Percentiles rank a stretch among this genome's conserved stretches.
Conservation (phyloP, 2,329 filamentous ascomycete genomes). For the Fusarium sacchari region DNA sequence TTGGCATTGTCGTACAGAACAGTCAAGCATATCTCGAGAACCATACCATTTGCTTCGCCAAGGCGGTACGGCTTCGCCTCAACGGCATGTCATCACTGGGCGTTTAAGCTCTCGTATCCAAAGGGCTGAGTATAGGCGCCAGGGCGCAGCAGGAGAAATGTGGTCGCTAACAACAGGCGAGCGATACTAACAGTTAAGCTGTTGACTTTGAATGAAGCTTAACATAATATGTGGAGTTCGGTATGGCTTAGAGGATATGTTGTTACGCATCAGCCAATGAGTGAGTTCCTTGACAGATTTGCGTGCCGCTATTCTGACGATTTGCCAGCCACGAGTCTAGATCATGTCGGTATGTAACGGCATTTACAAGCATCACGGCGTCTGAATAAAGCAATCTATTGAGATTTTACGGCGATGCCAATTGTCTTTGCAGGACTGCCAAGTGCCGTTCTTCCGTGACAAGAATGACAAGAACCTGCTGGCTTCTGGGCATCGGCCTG, state of each 20-base stretch:
- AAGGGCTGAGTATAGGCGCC: conserved; percentile 3
- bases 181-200: background rate
- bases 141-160: background rate
- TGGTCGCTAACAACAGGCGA: background rate
- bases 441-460: conserved; percentile 34
- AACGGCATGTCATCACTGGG: conserved; percentile 3
- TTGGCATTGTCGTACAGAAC: background rate
- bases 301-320: background rate
- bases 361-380: background rate
- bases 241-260: background rate
- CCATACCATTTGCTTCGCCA: conserved; percentile 10
- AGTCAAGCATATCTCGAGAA: background rate
- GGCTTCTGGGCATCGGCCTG: conserved; percentile 6
- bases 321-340: conserved; percentile 9
- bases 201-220: background rate
- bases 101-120: conserved; percentile 6
- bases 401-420: conserved; percentile 14
- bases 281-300: background rate
- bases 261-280: conserved; percentile 4
- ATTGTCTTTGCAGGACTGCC: conserved; percentile 27
- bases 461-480: conserved; percentile 19
- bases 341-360: background rate
- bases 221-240: background rate
- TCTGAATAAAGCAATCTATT: background rate
- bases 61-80: conserved; percentile 1